Base-by-base conservation (phyloP, 139 green algal species). In the Gonium pectorale region DNA sequence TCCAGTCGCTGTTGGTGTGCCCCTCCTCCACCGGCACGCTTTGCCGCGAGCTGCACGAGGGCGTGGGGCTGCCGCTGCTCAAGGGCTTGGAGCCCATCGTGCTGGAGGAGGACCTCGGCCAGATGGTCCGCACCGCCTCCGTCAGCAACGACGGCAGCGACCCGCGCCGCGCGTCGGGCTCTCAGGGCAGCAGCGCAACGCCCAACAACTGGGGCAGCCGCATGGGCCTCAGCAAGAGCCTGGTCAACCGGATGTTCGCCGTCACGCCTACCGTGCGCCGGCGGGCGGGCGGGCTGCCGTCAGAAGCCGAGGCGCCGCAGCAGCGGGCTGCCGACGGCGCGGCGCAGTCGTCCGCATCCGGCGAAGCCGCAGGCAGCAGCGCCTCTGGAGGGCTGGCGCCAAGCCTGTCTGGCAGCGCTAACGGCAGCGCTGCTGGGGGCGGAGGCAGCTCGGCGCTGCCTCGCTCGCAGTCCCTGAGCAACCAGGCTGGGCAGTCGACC, bases 1-100 rank as follows among this genome's bases (percentile, higher is more conserved):
- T 88, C 43, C 83, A 88, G 41, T 24, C 67, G 26, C 72, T 88
- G 37, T n/a, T 88, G 37, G 46, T 62, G 13, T 51, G 63, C 15
- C 83, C 83, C 49, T 49, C 64, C 29, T 3, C 46, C 22, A 40
- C 44, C 33, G 63, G 29, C 0, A 5, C 15, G 27, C 72, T 88
- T 37, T n/a, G 31, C 37, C 66, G 71, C 5, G 83, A 85, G 35
- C 79, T 85, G 63, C 29, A 46, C 46, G 79, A 85, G 35, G 46
- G 64, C 66, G 38, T 46, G 11, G 79, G 79, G n/a, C 79, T 85
- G 79, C 63, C 79, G 6, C 60, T 66, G 3, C 77, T 83, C 33
- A 83, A 74, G 62, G 31, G 8, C 33, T 62, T 83, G 62, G 77
- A 83, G 33, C 77, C 77, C 5, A n/a, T 73, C n/a, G 43, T 83